Base-by-base conservation (phyloP, 306 rosid genomes). In the Senna tora region DNA sequence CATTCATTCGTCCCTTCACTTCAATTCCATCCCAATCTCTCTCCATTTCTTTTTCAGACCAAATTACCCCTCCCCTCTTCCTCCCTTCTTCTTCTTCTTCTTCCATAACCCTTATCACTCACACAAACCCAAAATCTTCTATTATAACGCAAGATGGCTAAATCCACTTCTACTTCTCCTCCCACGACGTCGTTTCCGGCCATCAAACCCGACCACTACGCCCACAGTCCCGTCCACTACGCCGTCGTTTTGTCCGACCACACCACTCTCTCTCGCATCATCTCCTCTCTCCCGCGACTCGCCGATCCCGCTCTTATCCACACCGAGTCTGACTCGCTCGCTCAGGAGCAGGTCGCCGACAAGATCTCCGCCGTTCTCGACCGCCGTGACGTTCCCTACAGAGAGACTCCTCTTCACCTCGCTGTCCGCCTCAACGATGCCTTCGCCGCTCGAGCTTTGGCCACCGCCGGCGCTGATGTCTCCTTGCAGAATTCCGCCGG, bases 331-430 rank as follows among this genome's bases (percentile, higher is more conserved):
- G 96, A 91, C 62, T 92, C 99, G 0, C 87, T 94, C 3, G 21
- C 91, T 16, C 97, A 91, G 69, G 99, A 94, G 9, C 89, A 82
- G 6, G n/a, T 88, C 15, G 87, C 93, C 0, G 99, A 91, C 13
- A 33, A 79, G 73, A 89, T 94, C 69, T 82, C 99, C 6, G 58
- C 89, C 42, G 78, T 83, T 0, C 75, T 94, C 0, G 97, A 94
- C 78, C 93, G 97, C 65, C 99, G 99, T n/a, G 99, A 94, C 22
- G 96, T 91, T 0, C 96, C 96, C 0, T 28, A 51, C 69, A 16
- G 99, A 2, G 97, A 94, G 47, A 94, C 99, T 0, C 95, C 99
- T 6, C 97, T 94, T 17, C 99, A 94, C 64, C 90, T 94, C 5
- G 91, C 99, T 0, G 97, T 94, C 0, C 84, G 97, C 0, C 76